These are phyloP conservation scores for Myrica gale DNA, from an alignment of 306 rosid genomes.

Conservation along the genomic window DNA sequence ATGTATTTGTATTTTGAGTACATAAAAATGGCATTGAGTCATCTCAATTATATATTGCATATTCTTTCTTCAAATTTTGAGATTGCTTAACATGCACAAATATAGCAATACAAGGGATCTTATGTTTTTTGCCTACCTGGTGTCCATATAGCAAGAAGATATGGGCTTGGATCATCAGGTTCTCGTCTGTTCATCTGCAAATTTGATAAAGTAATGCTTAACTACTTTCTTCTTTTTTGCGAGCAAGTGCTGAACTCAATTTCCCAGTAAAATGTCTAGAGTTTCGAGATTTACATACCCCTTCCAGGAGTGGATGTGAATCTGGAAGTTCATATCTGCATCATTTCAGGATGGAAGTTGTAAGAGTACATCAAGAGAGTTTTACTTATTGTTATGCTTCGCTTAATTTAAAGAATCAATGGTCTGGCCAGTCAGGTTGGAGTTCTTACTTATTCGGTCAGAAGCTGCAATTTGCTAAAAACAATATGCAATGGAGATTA, in stretches of 20 bases:
- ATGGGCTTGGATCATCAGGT: slow-evolving; percentile 95
- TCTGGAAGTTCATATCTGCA: slow-evolving; percentile 98
- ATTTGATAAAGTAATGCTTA: slow-evolving; percentile 21
- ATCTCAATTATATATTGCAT: slow-evolving; percentile 1
- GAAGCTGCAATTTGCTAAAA: slow-evolving; percentile 17
- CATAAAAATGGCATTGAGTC: background rate
- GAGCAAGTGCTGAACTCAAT: background rate
- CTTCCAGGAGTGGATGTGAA: slow-evolving; percentile 81
- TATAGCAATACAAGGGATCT: slow-evolving; percentile 11
- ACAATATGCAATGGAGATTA: slow-evolving; percentile 16
- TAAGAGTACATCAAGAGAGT: slow-evolving; percentile 21
- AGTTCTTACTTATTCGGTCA: background rate
- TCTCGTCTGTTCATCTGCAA: slow-evolving; percentile 79
- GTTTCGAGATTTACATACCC: slow-evolving; percentile 45
- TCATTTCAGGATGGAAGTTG: slow-evolving; percentile 21
- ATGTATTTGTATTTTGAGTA: background rate
- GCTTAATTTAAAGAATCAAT: background rate
- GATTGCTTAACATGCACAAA: slow-evolving; percentile 16
- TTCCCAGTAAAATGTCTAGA: slow-evolving; percentile 23
- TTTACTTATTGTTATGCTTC: background rate
- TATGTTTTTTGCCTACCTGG: slow-evolving; percentile 60
- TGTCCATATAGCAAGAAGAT: slow-evolving; percentile 94
- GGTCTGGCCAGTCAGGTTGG: background rate
- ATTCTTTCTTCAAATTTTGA: background rate
- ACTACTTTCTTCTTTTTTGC: background rate